Evolutionary conservation across 2,329 filamentous ascomycete genomes (phyloP), one percentile per base, ranked within the genome.

Genomic region (Chrysoporthe cubensis): DNA sequence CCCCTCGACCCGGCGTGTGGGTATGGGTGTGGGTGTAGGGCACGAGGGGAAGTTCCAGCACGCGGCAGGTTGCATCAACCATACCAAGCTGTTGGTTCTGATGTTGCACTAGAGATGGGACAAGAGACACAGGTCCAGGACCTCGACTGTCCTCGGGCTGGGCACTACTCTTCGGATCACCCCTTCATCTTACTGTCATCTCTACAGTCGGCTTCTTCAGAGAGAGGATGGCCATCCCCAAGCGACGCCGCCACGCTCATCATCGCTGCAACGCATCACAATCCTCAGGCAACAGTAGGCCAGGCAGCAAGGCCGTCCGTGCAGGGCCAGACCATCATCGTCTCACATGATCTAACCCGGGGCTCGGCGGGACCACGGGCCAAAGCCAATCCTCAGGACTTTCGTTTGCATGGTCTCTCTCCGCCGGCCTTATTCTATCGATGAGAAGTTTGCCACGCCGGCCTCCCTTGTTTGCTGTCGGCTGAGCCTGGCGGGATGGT

Each of bases 21-120:
- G 26, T 26, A 2, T 26, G 26, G 26, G 26, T 26, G 26, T 26
- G 26, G 8, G 32, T 26, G 34, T 57, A 57, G 54, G 34, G 54
- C 54, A n/a, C 13, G 7, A 11, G 54, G 48, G 48, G 48, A 14
- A 6, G 26, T 32, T 16, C 48, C 26, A 40, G 54, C 54, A 40
- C 32, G 18, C 54, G 34, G 54, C 54, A 57, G 54, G 54, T 34
- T 57, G 54, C 34, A 57, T 57, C 16, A 57, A 57, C 54, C 16
- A n/a, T 57, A 57, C 54, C 54, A 21, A 16, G 54, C 54, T n/a
- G 32, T 18, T 57, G 54, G 54, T 57, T 40, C 34, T 21, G 16
- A 57, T 21, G 54, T 57, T 21, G n/a, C 54, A 40, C 54, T 40
- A 5, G 16, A 40, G 54, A 37, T 57, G 54, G 54, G 54, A 57